Base-by-base conservation (phyloP, 2,329 filamentous ascomycete genomes). In the Aschersonia sp. region DNA sequence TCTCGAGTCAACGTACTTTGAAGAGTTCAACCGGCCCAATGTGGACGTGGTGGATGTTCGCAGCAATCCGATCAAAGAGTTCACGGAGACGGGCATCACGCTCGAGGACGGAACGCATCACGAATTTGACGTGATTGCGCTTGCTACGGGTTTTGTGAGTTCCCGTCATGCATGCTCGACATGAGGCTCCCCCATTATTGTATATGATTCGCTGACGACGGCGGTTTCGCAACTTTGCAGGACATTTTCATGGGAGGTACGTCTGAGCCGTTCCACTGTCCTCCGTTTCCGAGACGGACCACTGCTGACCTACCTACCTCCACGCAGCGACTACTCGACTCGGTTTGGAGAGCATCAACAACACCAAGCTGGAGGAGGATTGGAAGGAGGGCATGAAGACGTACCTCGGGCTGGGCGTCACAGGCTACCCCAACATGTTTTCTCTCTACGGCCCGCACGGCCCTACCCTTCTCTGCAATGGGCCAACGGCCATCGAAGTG, bases 381-480 rank as follows among this genome's bases (percentile, higher is more conserved):
- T 73, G 70, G 70, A 52, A 55, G 29, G 47, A 54, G 1, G 67
- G 66, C 0, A 65, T 65, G 3, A 59, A 61, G 43, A 71, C 70
- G 0, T 72, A 72, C 48, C 64, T 74, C 2, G 71, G 71, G 5
- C 63, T 59, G 4, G 68, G 66, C 0, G 63, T 70, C 38, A 55
- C 56, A 45, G 68, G 66, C 10, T 74, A 68, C 45, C 71, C 71
- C 32, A 74, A 73, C 55, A 71, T 74, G 67, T 73, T 74, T 59
- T 63, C 69, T 52, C 61, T 73, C 45, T 80, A 78, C 55, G 76
- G 76, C 0, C 64, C 69, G 1, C 77, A 81, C n/a, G 73, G 65
- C 0, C 77, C 77, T 0, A 78, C 75, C 0, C 66, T 74, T 0
- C 61, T 80, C 4, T 59, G 66, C 55, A 82, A 80, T 53, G 77